Evolutionary conservation across 441 rosid species (phyloP), one percentile per base, ranked within the genome.

Genomic region (Erodium texanum): DNA sequence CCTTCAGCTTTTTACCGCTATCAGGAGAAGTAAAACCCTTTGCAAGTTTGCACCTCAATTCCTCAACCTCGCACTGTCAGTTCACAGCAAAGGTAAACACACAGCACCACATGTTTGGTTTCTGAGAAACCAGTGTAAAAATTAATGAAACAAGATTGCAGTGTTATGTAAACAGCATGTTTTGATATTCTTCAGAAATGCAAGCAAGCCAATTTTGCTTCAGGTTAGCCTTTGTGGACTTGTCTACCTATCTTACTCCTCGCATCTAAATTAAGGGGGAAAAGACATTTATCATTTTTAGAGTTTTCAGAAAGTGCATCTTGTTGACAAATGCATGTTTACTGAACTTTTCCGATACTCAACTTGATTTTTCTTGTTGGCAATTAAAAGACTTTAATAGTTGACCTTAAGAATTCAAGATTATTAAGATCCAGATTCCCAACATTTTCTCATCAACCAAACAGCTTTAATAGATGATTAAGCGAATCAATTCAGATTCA

Each of bases 31-130:
- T 74, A 8, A 88, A 81, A 64, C 64, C 78, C 73, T 71, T 68
- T 22, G 65, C 79, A 48, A 67, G 12, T 70, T 87, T 87, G 65
- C 59, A 70, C 70, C 78, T 86, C 73, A 85, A 68, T 59, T 82
- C 89, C 77, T 86, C 86, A 19, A 86, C 82, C 75, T 84, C 88
- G 29, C 80, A 70, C 98, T 93, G 85, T 3, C 56, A 80, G 64
- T 43, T 66, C 64, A 19, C 10, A 52, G 59, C 0, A 16, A 52
- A 52, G 59, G 59, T 52, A 52, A 16, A 16, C n/a, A 50, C 59
- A 52, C 19, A 52, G 59, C 59, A 52, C 23, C 59, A 63, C 34
- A 63, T 9, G 23, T 5, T 32, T 32, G 6, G 5, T 32, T 32
- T 5, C 36, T 32, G 3, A 32, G 36, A 32, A 32, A 32, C 36